Evolutionary conservation across 2,329 filamentous ascomycete genomes (phyloP).

Genomic region (Curvularia lunata): DNA sequence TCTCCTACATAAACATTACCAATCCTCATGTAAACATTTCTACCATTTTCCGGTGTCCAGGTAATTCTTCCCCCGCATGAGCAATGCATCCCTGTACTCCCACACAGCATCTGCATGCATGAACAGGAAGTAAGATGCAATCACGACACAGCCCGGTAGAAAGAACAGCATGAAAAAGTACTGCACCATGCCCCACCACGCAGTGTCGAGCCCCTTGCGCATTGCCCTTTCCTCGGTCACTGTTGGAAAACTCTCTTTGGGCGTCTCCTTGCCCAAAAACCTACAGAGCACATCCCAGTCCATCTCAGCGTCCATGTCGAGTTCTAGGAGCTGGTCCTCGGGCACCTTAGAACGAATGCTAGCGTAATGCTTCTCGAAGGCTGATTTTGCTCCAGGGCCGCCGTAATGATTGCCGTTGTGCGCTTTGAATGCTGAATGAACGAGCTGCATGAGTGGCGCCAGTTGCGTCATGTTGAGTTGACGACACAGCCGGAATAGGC

Average conservation of each 20-base stretch:
- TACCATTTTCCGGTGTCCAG: conserved; percentile 15
- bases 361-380: conserved; percentile 36
- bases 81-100: conserved; percentile 16
- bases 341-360: conserved; percentile 33
- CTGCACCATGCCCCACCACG: conserved; percentile 32
- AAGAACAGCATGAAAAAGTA: conserved; percentile 28
- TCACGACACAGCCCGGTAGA: conserved; percentile 19
- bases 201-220: conserved; percentile 23
- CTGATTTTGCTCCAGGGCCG: conserved; percentile 26
- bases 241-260: conserved; percentile 28
- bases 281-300: conserved; percentile 39
- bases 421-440: conserved; percentile 31
- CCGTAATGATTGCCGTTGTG: conserved; percentile 36
- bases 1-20: too few relatives aligned
- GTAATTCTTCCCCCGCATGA: conserved; percentile 22
- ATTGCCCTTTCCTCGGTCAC: conserved; percentile 32
- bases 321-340: conserved; percentile 31
- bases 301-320: conserved; percentile 26
- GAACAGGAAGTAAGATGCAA: conserved; percentile 14
- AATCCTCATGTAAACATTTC: too few relatives aligned
- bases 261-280: conserved; percentile 34
- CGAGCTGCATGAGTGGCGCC: conserved; percentile 31
- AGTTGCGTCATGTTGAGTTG: conserved; percentile 29
- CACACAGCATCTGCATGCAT: conserved; percentile 18
- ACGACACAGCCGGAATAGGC: conserved; percentile 27